Conservation (phyloP, 169 alveolate species). For the Babesia sp. region DNA sequence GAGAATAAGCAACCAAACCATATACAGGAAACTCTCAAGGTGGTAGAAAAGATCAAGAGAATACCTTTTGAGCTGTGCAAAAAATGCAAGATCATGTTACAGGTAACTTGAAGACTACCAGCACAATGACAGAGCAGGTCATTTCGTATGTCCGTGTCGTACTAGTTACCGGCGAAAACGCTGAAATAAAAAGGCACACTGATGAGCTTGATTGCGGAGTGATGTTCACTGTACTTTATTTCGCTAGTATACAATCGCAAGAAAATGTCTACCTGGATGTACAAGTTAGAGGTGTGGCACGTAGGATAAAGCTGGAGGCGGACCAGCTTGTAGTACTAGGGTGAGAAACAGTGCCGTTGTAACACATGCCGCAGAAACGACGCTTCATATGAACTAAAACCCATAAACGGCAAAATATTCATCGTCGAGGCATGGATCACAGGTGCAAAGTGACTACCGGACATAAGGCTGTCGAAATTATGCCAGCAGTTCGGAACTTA, state of each 20-base stretch:
- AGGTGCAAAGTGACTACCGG: constrained; percentile 25
- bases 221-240: constrained; percentile 38
- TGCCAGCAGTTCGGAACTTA: background rate
- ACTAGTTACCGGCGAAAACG: constrained; percentile 19
- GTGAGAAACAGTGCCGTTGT: constrained; percentile 1
- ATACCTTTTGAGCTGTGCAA: constrained; percentile 58
- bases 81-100: constrained; percentile 52
- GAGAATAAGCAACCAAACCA: background rate
- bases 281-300: background rate
- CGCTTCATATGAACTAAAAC: constrained; percentile 39
- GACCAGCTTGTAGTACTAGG: constrained; percentile 39
- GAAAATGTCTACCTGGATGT: constrained; percentile 3
- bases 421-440: constrained; percentile 51
- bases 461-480: background rate
- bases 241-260: constrained; percentile 7
- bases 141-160: constrained; percentile 46
- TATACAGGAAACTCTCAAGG: constrained; percentile 27
- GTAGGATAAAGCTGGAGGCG: constrained; percentile 1
- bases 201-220: constrained; percentile 42
- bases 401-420: constrained; percentile 20
- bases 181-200: constrained; percentile 27
- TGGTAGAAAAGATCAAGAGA: constrained; percentile 25
- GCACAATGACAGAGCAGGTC: constrained; percentile 3
- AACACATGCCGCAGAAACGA: constrained; percentile 18
- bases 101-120: constrained; percentile 8